Base-by-base conservation (phyloP, 106 monocot species). In the Acorus gramineus region DNA sequence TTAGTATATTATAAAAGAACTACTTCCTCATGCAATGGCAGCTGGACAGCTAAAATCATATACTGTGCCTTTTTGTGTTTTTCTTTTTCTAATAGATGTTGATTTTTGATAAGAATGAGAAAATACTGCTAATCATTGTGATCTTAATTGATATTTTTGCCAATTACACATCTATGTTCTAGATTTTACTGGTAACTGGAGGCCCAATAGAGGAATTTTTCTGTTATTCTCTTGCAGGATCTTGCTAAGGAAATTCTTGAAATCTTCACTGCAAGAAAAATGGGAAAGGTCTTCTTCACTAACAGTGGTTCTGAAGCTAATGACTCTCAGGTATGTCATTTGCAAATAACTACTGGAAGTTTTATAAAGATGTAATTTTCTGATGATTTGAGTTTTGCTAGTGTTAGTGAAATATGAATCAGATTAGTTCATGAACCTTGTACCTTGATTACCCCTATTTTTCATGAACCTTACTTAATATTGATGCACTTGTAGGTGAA, bases 251-350 rank as follows among this genome's bases (percentile, higher is more conserved):
- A 91, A 70, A 50, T 98, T 70, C 78, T 91, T 69, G 81, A 81
- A 11, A 73, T 81, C 11, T 98, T 98, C 71, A 91, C 96, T 47
- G 85, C 85, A 60, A 87, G 75, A 56, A 81, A 91, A 71, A 98
- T 98, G 96, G 90, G 85, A 53, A 98, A 98, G 73, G 91, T 87
- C n/a, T 98, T 92, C 74, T 98, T 98, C 73, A 91, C 96, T 11
- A 98, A 98, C 57, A 88, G 96, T 73, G 96, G 96, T 11, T 98
- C 96, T 61, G 96, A 98, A 77, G 96, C 96, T 48, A 98, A 98
- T 81, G 96, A 98, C 67, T 77, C 96, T 45, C 96, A 98, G 91
- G 96, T 91, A 53, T 70, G 73, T 59, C 57, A 48, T 54, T 66
- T 3, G 47, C 8, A 3, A 2, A 61, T 9, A 3, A 7, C 4